Evolutionary conservation across 2,329 filamentous ascomycete species (phyloP).

Genomic region (Metarhizium humberi): DNA sequence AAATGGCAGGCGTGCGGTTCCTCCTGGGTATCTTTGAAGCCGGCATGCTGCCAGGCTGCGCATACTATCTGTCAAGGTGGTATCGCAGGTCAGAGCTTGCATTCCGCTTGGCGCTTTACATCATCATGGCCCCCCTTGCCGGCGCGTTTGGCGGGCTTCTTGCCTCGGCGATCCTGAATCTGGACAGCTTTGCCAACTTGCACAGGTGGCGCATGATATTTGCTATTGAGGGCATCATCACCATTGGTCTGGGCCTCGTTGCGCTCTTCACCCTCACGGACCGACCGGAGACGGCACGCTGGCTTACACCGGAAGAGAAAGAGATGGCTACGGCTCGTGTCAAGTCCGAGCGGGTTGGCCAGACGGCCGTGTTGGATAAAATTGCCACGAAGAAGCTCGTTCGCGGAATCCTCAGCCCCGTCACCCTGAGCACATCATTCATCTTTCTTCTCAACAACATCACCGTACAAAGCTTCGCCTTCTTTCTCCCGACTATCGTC

Average conservation of each 20-base stretch:
- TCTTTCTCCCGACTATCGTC: constrained; percentile 63
- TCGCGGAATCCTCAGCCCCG: constrained; percentile 54
- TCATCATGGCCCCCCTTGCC: constrained; percentile 61
- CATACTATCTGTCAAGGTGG: constrained; percentile 65
- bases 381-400: constrained; percentile 49
- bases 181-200: constrained; percentile 48
- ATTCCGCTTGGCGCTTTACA: constrained; percentile 58
- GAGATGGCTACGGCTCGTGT: constrained; percentile 56
- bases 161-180: constrained; percentile 52
- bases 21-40: constrained; percentile 62
- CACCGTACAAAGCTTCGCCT: constrained; percentile 61
- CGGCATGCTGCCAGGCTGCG: constrained; percentile 64
- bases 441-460: constrained; percentile 60
- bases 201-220: constrained; percentile 61
- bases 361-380: constrained; percentile 54
- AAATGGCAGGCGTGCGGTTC: constrained; percentile 53
- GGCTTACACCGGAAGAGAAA: constrained; percentile 58
- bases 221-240: constrained; percentile 57
- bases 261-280: constrained; percentile 59
- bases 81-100: constrained; percentile 60
- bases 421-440: constrained; percentile 45
- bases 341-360: constrained; percentile 57
- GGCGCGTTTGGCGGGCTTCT: constrained; percentile 64
- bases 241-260: constrained; percentile 43
- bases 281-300: constrained; percentile 56